phyloP scores from a whole-genome alignment of 2,329 filamentous ascomycete species.

The Monosporascus sp. region DNA sequence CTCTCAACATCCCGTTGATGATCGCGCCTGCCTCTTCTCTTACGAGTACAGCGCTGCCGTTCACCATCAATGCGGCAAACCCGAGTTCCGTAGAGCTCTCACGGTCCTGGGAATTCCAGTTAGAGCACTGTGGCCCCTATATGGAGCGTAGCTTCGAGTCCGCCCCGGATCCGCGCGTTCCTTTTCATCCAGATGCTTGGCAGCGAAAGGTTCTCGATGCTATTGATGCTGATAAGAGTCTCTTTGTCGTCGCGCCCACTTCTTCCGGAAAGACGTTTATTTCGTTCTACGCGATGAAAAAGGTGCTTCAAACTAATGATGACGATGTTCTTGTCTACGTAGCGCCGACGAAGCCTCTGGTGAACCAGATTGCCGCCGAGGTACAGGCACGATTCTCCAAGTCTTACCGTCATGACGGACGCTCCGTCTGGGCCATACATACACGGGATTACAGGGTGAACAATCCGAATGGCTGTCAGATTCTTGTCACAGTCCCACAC shows the following conservation, averaged over 20 bases:
- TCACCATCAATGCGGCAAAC: not conserved
- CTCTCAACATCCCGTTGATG: slow-evolving; percentile 6
- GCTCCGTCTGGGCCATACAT: slow-evolving; percentile 74
- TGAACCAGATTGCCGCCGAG: slow-evolving; percentile 80
- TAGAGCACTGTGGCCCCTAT: slow-evolving; percentile 65
- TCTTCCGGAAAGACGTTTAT: slow-evolving; percentile 81
- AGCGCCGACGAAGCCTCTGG: slow-evolving; percentile 74
- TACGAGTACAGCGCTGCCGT: not conserved
- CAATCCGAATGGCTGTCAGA: slow-evolving; percentile 65
- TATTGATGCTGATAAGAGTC: slow-evolving; percentile 63
- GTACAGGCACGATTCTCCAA: slow-evolving; percentile 71
- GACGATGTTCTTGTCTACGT: slow-evolving; percentile 72
- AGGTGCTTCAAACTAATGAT: slow-evolving; percentile 62
- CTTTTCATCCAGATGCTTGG: slow-evolving; percentile 71
- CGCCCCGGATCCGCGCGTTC: slow-evolving; percentile 59
- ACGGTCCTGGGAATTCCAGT: slow-evolving; percentile 53
- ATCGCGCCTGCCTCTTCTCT: not conserved
- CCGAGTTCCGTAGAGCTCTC: not conserved
- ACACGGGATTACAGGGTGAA: slow-evolving; percentile 73
- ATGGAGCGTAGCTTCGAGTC: slow-evolving; percentile 71
- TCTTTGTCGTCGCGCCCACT: slow-evolving; percentile 73
- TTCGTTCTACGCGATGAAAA: slow-evolving; percentile 78
- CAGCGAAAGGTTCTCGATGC: slow-evolving; percentile 68
- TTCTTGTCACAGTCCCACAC: slow-evolving; percentile 72
- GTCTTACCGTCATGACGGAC: slow-evolving; percentile 51